Conservation (phyloP, 257 asterid species). For the Nicotiana otophora region DNA sequence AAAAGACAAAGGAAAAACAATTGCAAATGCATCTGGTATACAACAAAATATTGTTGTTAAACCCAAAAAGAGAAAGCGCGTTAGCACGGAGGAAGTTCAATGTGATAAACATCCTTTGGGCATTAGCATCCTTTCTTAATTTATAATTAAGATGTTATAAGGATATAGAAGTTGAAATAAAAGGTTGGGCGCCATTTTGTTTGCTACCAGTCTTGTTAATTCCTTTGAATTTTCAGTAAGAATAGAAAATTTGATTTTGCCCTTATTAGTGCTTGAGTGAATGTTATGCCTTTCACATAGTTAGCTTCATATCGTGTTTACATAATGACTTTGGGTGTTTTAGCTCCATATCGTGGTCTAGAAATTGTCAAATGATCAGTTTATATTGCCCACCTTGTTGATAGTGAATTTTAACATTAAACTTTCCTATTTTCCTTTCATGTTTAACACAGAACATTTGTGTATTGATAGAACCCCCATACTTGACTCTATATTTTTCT, state of each 20-base stretch:
- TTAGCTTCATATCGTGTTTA: background rate
- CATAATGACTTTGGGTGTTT: constrained; percentile 54
- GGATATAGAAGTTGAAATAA: background rate
- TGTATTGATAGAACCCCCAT: background rate
- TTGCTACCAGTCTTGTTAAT: background rate
- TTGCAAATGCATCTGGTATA: too few species aligned
- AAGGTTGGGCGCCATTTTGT: background rate
- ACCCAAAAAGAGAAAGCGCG: too few species aligned
- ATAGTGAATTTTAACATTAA: background rate
- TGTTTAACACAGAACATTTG: background rate
- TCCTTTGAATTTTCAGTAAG: background rate
- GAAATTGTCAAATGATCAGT: constrained; percentile 34
- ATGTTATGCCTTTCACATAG: background rate
- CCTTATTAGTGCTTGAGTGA: background rate
- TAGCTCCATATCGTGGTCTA: constrained; percentile 45
- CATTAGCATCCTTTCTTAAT: background rate
- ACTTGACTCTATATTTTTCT: background rate
- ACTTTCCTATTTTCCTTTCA: background rate
- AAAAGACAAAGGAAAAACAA: too few species aligned
- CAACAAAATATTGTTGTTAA: too few species aligned
- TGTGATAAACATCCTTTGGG: too few species aligned
- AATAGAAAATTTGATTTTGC: background rate
- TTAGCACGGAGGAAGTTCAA: too few species aligned
- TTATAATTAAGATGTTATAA: background rate
- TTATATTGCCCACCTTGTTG: background rate